Evolutionary conservation across 1,284 basidiomycete species (phyloP).

Genomic region (Retiboletus fuscus): DNA sequence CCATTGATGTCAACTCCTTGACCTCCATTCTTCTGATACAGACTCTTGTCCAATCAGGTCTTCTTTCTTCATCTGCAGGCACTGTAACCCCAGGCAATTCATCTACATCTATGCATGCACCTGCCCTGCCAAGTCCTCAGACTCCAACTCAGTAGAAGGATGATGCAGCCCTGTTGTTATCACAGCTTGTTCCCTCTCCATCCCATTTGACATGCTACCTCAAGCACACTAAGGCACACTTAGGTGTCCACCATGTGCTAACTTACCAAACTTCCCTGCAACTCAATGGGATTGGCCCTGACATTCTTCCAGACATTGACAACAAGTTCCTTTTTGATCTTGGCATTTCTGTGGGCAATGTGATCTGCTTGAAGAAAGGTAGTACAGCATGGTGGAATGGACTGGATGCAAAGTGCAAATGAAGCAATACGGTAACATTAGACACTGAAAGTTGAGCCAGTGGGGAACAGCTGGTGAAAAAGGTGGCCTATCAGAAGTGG

Average conservation of each 20-base stretch:
- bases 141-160: too few relatives aligned
- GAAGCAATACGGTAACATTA: too few relatives aligned
- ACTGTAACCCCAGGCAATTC: neutral
- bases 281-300: slow-evolving; percentile 8
- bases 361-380: too few relatives aligned
- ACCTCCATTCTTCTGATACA: slow-evolving; percentile 10
- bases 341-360: too few relatives aligned
- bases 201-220: too few relatives aligned
- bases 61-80: neutral
- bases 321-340: too few relatives aligned
- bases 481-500: neutral
- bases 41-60: neutral
- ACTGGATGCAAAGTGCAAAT: too few relatives aligned
- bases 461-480: neutral
- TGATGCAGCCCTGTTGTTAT: too few relatives aligned
- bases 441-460: too few relatives aligned
- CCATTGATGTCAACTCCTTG: slow-evolving; percentile 15
- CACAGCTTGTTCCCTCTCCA: too few relatives aligned
- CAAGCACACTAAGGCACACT: neutral
- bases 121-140: neutral
- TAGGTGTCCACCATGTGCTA: neutral
- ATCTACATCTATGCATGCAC: neutral
- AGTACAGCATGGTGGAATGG: too few relatives aligned
- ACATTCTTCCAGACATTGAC: slow-evolving; percentile 25
- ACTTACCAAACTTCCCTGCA: neutral